A percentile compares a stretch with the other conserved stretches of the same genome.
Conservation (phyloP, 441 rosid species). For the Corymbia citriodora region DNA sequence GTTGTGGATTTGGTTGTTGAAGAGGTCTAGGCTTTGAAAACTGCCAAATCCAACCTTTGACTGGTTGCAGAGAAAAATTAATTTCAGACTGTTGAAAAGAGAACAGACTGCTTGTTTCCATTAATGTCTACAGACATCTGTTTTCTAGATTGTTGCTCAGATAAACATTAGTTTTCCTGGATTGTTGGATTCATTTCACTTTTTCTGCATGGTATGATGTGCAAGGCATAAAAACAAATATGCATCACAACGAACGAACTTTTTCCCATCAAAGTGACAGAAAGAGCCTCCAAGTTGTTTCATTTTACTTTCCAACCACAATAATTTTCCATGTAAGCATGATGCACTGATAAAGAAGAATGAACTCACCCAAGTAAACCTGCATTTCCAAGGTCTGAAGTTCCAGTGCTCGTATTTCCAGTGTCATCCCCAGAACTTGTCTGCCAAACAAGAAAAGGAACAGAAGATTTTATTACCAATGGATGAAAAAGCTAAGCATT, state of each 20-base stretch:
- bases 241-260: background rate
- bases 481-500: background rate
- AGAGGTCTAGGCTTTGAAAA: background rate
- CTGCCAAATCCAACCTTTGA: background rate
- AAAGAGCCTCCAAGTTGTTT: background rate
- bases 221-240: background rate
- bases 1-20: background rate
- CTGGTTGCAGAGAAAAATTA: background rate
- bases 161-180: background rate
- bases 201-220: background rate
- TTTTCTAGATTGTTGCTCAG: background rate
- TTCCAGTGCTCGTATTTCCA: slow-evolving; percentile 45
- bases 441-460: slow-evolving; percentile 17
- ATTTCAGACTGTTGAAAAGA: background rate
- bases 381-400: slow-evolving; percentile 76
- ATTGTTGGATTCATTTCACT: background rate
- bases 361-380: slow-evolving; percentile 83
- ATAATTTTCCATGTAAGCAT: background rate
- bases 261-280: background rate
- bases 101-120: background rate
- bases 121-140: background rate
- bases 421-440: slow-evolving; percentile 49
- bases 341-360: background rate
- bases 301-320: background rate
- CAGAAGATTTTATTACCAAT: background rate